These are phyloP conservation scores for Tilletiopsis washingtonensis DNA, from an alignment of 1,284 basidiomycete species.

Conservation along the genomic window DNA sequence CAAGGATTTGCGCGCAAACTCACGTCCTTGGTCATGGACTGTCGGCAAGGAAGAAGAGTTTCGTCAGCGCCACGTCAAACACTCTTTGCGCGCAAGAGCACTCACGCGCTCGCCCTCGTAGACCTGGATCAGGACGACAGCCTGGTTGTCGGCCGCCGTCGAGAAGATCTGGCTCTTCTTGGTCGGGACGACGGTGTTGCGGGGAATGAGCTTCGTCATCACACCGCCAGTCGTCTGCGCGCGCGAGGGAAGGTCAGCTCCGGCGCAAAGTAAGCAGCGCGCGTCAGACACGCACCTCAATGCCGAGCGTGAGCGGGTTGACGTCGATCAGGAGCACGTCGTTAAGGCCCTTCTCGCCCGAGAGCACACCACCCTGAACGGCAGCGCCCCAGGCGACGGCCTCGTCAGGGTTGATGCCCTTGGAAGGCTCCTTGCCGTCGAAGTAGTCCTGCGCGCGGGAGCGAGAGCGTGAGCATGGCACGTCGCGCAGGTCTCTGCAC, in stretches of 20 bases:
- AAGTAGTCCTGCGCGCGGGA: constrained; percentile 99
- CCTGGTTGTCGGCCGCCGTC: constrained; percentile 98
- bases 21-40: constrained; percentile 98
- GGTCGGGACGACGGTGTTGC: constrained; percentile 97
- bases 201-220: constrained; percentile 93
- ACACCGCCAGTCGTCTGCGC: constrained; percentile 97
- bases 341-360: constrained; percentile 96
- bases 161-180: constrained; percentile 99
- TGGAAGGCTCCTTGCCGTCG: constrained; percentile 61
- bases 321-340: constrained; percentile 96
- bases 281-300: constrained; percentile 55
- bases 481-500: no score
- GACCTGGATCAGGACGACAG: constrained; percentile 96
- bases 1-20: no score
- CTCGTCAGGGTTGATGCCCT: constrained; percentile 94
- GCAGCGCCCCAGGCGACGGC: constrained; percentile 99
- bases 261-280: background rate
- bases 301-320: constrained; percentile 84
- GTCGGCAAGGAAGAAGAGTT: no score
- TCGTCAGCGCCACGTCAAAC: no score
- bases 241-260: background rate
- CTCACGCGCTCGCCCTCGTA: constrained; percentile 98
- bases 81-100: no score
- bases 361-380: constrained; percentile 95
- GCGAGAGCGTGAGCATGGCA: no score